A percentile compares a stretch with the other conserved stretches of the same genome.
Conservation (phyloP, 148 eudicot genomes). For the Rhododendron molle region DNA sequence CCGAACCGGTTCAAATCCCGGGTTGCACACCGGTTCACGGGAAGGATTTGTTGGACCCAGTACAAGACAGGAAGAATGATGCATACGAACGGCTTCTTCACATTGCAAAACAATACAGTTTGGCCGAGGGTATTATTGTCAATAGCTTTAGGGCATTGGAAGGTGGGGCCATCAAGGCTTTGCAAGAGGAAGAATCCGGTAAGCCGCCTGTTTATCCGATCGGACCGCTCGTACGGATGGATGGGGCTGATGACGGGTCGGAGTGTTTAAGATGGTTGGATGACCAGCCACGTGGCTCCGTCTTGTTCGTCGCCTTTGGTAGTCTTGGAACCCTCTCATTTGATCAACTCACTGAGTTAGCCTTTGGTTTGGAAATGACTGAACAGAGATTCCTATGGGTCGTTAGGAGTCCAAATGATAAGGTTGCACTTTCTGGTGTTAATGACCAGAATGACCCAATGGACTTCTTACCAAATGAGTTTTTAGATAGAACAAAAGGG, state of each 20-base stretch:
- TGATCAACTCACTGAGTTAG: constrained; percentile 39
- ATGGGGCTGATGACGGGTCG: background rate
- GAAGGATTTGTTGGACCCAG: constrained; percentile 39
- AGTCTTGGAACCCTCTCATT: constrained; percentile 46
- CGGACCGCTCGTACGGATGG: constrained; percentile 33
- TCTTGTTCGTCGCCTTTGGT: constrained; percentile 42
- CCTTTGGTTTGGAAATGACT: constrained; percentile 48
- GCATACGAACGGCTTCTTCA: constrained; percentile 38
- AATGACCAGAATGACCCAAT: constrained; percentile 17
- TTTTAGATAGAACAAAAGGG: constrained; percentile 21
- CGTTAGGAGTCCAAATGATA: constrained; percentile 35
- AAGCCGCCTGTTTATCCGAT: constrained; percentile 35
- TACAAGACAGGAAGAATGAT: constrained; percentile 36
- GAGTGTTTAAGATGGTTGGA: constrained; percentile 45
- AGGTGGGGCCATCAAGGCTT: constrained; percentile 26
- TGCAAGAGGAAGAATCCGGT: constrained; percentile 20
- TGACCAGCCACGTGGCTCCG: constrained; percentile 40
- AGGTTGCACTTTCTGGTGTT: background rate
- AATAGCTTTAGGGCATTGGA: constrained; percentile 53
- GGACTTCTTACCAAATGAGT: constrained; percentile 34
- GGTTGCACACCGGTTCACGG: constrained; percentile 54
- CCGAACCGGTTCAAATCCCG: constrained; percentile 35
- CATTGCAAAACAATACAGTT: constrained; percentile 15
- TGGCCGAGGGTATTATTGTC: constrained; percentile 47
- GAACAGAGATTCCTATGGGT: constrained; percentile 49